Evolutionary conservation across 1,284 basidiomycete genomes (phyloP).

Genomic region (Gastroboletus turbinatus): DNA sequence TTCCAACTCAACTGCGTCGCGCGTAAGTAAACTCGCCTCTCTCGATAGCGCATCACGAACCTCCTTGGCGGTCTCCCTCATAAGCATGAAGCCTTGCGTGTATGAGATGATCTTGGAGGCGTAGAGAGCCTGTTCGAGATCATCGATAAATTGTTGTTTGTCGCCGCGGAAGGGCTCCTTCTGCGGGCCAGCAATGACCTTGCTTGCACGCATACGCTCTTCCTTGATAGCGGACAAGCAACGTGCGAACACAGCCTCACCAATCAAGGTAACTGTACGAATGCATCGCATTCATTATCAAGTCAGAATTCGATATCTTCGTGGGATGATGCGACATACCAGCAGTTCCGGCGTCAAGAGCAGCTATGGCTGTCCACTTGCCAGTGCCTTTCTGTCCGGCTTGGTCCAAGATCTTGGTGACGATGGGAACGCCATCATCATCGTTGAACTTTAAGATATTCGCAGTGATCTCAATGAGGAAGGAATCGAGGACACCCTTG

Average conservation of each 20-base stretch:
- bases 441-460: slow-evolving; percentile 97
- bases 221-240: slow-evolving; percentile 97
- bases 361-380: slow-evolving; percentile 99
- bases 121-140: slow-evolving; percentile 98
- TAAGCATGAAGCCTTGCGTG: slow-evolving; percentile 99
- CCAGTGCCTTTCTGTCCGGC: slow-evolving; percentile 99
- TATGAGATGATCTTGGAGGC: slow-evolving; percentile 99
- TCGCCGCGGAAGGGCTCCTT: slow-evolving; percentile 95
- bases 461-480: slow-evolving; percentile 97
- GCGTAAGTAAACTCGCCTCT: slow-evolving; percentile 4
- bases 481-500: slow-evolving; percentile 98
- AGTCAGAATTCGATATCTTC: slow-evolving; percentile 3
- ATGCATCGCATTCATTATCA: slow-evolving; percentile 12
- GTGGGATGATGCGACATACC: slow-evolving; percentile 45
- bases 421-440: slow-evolving; percentile 87
- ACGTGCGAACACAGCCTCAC: slow-evolving; percentile 98
- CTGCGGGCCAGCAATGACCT: slow-evolving; percentile 85
- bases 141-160: slow-evolving; percentile 98
- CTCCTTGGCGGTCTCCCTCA: slow-evolving; percentile 97
- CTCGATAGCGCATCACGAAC: slow-evolving; percentile 42
- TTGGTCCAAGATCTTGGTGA: slow-evolving; percentile 92
- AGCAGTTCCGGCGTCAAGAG: slow-evolving; percentile 92
- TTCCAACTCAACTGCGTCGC: slow-evolving; percentile 66
- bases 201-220: slow-evolving; percentile 95
- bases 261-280: slow-evolving; percentile 88